Percentiles rank a stretch among this genome's conserved stretches.
These are phyloP conservation scores for Pilaira anomala DNA, from an alignment of 192 early-diverging fungal genomes.

Conservation along the genomic window DNA sequence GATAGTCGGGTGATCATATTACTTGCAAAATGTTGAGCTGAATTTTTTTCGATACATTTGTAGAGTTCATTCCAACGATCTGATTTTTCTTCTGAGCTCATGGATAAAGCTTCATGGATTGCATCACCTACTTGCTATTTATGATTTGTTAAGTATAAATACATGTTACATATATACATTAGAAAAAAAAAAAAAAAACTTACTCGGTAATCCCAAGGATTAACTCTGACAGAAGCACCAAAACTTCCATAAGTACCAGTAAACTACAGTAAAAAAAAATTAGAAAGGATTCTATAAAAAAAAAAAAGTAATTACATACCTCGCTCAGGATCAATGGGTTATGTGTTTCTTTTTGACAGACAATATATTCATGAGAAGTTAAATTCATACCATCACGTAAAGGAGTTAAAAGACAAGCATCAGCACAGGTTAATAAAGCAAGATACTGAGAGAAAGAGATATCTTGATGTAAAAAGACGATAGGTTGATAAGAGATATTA, in stretches of 20 bases:
- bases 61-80: constrained; percentile 75
- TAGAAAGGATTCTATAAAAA: not conserved
- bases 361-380: constrained; percentile 90
- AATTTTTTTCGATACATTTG: constrained; percentile 64
- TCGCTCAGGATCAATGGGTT: constrained; percentile 90
- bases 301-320: constrained; percentile 22
- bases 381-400: constrained; percentile 98
- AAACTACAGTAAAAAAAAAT: constrained; percentile 64
- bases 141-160: not conserved
- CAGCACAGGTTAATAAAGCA: constrained; percentile 82
- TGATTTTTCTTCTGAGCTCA: constrained; percentile 73
- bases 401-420: constrained; percentile 85
- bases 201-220: constrained; percentile 88
- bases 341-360: constrained; percentile 82
- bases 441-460: constrained; percentile 89
- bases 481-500: constrained; percentile 85
- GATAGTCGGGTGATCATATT: constrained; percentile 54
- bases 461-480: constrained; percentile 89
- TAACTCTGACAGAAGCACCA: constrained; percentile 82
- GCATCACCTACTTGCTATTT: constrained; percentile 77
- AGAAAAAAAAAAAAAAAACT: not conserved
- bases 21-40: constrained; percentile 65
- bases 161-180: not conserved
- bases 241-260: constrained; percentile 92
- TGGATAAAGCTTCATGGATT: constrained; percentile 84